These are phyloP conservation scores for Dothistroma pini DNA, from an alignment of 2,329 filamentous ascomycete species.

Conservation along the genomic window DNA sequence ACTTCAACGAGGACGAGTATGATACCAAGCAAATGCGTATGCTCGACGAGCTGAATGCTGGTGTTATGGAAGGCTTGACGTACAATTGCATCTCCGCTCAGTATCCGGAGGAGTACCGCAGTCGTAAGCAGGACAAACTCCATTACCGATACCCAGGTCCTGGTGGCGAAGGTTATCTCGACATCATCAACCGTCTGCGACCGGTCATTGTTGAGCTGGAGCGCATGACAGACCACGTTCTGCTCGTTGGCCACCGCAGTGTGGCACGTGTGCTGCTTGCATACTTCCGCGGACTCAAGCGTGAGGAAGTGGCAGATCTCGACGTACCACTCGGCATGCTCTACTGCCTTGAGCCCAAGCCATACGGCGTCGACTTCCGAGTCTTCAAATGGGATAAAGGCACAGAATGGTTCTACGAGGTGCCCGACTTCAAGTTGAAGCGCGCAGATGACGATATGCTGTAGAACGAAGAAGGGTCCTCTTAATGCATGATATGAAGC, in stretches of 20 bases:
- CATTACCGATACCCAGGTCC: slow-evolving; percentile 95
- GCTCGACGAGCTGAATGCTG: slow-evolving; percentile 91
- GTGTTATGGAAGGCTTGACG: slow-evolving; percentile 89
- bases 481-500: background rate
- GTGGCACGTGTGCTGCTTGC: slow-evolving; percentile 89
- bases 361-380: slow-evolving; percentile 95
- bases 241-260: slow-evolving; percentile 89
- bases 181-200: slow-evolving; percentile 91
- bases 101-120: slow-evolving; percentile 75
- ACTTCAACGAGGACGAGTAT: slow-evolving; percentile 93
- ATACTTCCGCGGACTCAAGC: slow-evolving; percentile 90
- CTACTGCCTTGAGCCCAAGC: slow-evolving; percentile 94
- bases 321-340: slow-evolving; percentile 92
- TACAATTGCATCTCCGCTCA: slow-evolving; percentile 83
- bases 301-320: slow-evolving; percentile 88
- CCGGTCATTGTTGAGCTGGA: slow-evolving; percentile 97
- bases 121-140: slow-evolving; percentile 80
- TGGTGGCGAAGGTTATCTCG: slow-evolving; percentile 92
- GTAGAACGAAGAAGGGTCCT: slow-evolving; percentile 5
- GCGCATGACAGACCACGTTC: slow-evolving; percentile 90
- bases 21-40: slow-evolving; percentile 73
- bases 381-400: slow-evolving; percentile 85
- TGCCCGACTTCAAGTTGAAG: slow-evolving; percentile 77
- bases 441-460: slow-evolving; percentile 47
- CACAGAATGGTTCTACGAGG: slow-evolving; percentile 75